A percentile compares a stretch with the other conserved stretches of the same genome.
Conservation (phyloP, 2,329 filamentous ascomycete species). For the Botrytis paeoniae region DNA sequence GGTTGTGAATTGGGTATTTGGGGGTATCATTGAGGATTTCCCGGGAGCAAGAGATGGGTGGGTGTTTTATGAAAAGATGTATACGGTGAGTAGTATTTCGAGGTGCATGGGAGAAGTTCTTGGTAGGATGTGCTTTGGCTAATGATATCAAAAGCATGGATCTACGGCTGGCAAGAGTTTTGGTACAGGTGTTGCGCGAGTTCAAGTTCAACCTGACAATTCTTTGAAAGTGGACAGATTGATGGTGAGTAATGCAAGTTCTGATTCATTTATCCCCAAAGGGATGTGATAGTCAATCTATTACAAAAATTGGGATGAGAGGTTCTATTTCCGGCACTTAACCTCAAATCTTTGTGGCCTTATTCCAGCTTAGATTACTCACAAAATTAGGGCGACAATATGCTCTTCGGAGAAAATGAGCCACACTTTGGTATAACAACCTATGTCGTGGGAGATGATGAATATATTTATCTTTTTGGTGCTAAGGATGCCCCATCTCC, state of each 20-base stretch:
- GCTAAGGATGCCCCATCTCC: constrained; percentile 8
- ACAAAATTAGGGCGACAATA: background rate
- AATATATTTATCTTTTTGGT: constrained; percentile 7
- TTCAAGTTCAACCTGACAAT: constrained; percentile 2
- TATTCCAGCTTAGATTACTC: background rate
- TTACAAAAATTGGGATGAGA: background rate
- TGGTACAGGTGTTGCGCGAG: constrained; percentile 2
- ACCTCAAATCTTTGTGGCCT: background rate
- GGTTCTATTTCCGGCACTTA: background rate
- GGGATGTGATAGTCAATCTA: background rate
- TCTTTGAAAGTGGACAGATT: constrained; percentile 5
- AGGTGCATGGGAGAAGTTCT: background rate
- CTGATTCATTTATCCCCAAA: no score
- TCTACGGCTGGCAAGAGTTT: constrained; percentile 3
- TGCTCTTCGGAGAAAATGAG: constrained; percentile 1
- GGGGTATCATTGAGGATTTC: background rate
- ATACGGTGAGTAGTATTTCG: background rate
- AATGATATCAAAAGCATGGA: background rate
- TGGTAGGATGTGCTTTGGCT: background rate
- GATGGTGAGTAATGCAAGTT: background rate
- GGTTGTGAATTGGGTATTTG: constrained; percentile 12
- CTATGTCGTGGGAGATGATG: background rate
- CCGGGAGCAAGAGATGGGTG: background rate
- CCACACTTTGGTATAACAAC: constrained; percentile 13
- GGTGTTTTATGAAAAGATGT: constrained; percentile 5